Percentiles rank a stretch among this genome's conserved stretches.
These are phyloP conservation scores for Aspergillus quadricinctus DNA, from an alignment of 2,329 filamentous ascomycete genomes.

Conservation along the genomic window DNA sequence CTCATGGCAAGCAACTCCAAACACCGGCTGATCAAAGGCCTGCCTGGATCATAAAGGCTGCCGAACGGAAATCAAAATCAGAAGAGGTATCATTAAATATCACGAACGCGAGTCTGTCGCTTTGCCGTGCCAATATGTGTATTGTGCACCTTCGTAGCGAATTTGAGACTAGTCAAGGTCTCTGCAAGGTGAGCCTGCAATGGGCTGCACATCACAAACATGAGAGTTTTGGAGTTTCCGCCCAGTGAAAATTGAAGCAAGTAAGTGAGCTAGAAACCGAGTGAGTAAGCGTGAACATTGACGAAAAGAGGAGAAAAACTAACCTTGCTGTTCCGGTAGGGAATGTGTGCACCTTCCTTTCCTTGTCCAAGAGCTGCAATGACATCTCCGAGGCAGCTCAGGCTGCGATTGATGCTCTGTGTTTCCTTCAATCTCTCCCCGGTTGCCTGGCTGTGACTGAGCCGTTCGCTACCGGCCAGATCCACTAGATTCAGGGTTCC, in stretches of 20 bases:
- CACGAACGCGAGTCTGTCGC: conserved; percentile 36
- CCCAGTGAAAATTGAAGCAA: conserved; percentile 91
- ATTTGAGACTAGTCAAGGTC: conserved; percentile 89
- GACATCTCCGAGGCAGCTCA: conserved; percentile 89
- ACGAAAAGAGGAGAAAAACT: conserved; percentile 17
- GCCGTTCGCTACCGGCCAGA: conserved; percentile 83
- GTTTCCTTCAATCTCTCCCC: conserved; percentile 89
- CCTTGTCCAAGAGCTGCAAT: conserved; percentile 87
- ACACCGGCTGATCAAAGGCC: conserved; percentile 24
- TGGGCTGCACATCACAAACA: conserved; percentile 98
- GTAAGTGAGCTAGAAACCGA: conserved; percentile 66
- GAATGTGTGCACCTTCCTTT: conserved; percentile 72
- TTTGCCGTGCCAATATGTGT: conserved; percentile 87
- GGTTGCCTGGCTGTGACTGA: conserved; percentile 81
- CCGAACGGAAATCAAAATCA: conserved; percentile 11
- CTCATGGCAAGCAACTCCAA: conserved; percentile 11
- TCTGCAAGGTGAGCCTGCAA: conserved; percentile 86
- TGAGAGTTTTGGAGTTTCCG: conserved; percentile 94
- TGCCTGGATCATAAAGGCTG: conserved; percentile 25
- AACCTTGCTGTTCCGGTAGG: conserved; percentile 92
- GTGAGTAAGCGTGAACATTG: conserved; percentile 14
- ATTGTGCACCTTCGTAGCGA: conserved; percentile 86
- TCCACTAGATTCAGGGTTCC: conserved; percentile 95
- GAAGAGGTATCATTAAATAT: conserved; percentile 25
- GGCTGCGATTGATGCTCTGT: conserved; percentile 93